phyloP scores from a whole-genome alignment of 1,284 basidiomycete species.

The Marasmius tenuissimus region DNA sequence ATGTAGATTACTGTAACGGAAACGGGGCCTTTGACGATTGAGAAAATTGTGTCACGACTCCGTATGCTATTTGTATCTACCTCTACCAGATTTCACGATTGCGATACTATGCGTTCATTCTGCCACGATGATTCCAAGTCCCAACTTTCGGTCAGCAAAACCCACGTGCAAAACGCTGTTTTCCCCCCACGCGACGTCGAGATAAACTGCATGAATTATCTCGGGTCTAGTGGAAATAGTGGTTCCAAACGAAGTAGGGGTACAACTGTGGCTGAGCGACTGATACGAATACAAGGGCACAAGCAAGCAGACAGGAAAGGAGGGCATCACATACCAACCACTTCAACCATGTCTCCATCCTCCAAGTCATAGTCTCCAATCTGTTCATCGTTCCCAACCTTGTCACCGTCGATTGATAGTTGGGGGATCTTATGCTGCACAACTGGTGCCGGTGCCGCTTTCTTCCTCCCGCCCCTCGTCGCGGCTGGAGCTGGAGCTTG shows the following conservation, averaged over 20 bases:
- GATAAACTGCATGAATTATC: too few species aligned
- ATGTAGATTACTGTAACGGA: slow-evolving; percentile 60
- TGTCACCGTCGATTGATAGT: slow-evolving; percentile 69
- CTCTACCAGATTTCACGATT: too few species aligned
- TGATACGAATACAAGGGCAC: not conserved
- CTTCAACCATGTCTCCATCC: slow-evolving; percentile 75
- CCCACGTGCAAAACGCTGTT: too few species aligned
- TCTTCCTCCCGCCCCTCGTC: slow-evolving; percentile 27
- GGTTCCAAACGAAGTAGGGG: too few species aligned
- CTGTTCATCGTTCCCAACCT: slow-evolving; percentile 50
- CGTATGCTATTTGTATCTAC: too few species aligned
- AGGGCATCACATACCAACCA: slow-evolving; percentile 54
- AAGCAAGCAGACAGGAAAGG: not conserved
- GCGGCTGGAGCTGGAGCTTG: slow-evolving; percentile 7
- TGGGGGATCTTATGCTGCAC: slow-evolving; percentile 40
- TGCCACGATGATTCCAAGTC: too few species aligned
- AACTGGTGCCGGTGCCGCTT: slow-evolving; percentile 14
- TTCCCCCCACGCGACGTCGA: too few species aligned
- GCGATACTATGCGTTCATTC: too few species aligned
- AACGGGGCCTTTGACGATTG: slow-evolving; percentile 43
- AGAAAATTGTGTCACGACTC: not conserved
- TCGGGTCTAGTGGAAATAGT: too few species aligned
- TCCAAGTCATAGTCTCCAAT: slow-evolving; percentile 70
- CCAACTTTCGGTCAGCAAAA: too few species aligned
- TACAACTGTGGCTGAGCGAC: too few species aligned